These are phyloP conservation scores for Penicillium sp. DNA, from an alignment of 2,329 filamentous ascomycete species.

Conservation along the genomic window DNA sequence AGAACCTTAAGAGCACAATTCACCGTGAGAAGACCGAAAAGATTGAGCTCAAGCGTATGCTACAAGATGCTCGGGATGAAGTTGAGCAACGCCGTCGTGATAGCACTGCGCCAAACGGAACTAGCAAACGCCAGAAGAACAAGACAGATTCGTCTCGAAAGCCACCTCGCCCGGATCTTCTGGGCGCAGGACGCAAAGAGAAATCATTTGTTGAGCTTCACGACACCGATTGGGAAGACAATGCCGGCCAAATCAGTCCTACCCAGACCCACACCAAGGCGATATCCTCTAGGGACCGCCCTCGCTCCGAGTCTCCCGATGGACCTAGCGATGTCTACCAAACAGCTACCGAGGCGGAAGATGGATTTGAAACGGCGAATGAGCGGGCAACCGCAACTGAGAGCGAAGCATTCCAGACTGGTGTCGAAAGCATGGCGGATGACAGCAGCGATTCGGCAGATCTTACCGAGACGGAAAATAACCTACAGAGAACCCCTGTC, in stretches of 20 bases:
- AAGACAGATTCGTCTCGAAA: conserved; percentile 73
- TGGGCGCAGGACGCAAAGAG: conserved; percentile 71
- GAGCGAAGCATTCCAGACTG: conserved; percentile 93
- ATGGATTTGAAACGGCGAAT: conserved; percentile 70
- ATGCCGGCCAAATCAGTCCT: conserved; percentile 59
- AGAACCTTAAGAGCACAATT: conserved; percentile 89
- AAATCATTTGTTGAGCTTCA: conserved; percentile 77
- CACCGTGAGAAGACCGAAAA: conserved; percentile 99
- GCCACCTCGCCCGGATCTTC: conserved; percentile 64
- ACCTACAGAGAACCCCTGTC: conserved; percentile 33
- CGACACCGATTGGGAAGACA: conserved; percentile 88
- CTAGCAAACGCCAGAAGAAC: conserved; percentile 58
- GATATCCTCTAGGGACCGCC: conserved; percentile 25
- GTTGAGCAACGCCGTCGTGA: conserved; percentile 66
- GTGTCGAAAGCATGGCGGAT: conserved; percentile 67
- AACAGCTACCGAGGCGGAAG: conserved; percentile 72
- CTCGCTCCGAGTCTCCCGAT: conserved; percentile 28
- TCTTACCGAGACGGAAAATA: conserved; percentile 78
- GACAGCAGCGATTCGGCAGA: conserved; percentile 68
- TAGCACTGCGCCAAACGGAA: conserved; percentile 42
- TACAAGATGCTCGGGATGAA: conserved; percentile 93
- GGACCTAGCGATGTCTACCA: conserved; percentile 70
- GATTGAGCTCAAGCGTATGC: conserved; percentile 88
- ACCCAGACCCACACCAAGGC: conserved; percentile 42
- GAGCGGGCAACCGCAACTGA: conserved; percentile 74